These are phyloP conservation scores for Trebouxiophyceae sp. DNA, from an alignment of 163 green algal genomes.

Conservation along the genomic window DNA sequence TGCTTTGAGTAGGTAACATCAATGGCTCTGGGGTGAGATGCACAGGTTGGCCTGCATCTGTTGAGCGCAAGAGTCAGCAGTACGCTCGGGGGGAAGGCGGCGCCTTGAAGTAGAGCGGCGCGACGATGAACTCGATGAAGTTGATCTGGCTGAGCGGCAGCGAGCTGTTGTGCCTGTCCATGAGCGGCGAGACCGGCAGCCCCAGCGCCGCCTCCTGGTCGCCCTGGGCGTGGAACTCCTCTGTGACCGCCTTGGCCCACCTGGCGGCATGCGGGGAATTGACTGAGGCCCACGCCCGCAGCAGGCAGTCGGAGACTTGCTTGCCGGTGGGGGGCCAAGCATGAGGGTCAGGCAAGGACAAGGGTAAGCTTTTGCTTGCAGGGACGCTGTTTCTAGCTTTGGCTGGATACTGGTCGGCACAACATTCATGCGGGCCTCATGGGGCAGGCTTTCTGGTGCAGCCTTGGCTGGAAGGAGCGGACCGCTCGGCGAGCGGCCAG, in stretches of 20 bases:
- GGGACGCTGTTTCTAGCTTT: too few relatives aligned
- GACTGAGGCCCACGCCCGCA: too few relatives aligned
- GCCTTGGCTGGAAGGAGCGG: conserved; percentile 1
- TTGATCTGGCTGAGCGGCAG: conserved; percentile 39
- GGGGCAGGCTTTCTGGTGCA: too few relatives aligned
- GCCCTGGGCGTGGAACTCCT: conserved; percentile 57
- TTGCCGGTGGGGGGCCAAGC: too few relatives aligned
- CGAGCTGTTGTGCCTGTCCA: conserved; percentile 38
- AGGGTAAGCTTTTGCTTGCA: too few relatives aligned
- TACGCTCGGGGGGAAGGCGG: not conserved
- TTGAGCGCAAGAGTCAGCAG: not conserved
- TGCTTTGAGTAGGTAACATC: too few relatives aligned
- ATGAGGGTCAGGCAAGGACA: too few relatives aligned
- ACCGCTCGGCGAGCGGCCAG: conserved; percentile 36
- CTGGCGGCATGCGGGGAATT: too few relatives aligned
- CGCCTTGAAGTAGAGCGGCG: conserved; percentile 35
- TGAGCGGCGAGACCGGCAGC: conserved; percentile 48
- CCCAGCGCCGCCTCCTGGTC: conserved; percentile 36
- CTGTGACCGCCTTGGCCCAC: conserved; percentile 35
- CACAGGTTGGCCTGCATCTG: not conserved
- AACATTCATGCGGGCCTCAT: too few relatives aligned
- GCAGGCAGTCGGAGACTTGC: too few relatives aligned
- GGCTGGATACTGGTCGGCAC: too few relatives aligned
- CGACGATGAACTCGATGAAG: conserved; percentile 66
- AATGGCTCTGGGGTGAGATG: too few relatives aligned